Conservation (phyloP, 2,329 filamentous ascomycete genomes). For the Sporothrix variecibatus region DNA sequence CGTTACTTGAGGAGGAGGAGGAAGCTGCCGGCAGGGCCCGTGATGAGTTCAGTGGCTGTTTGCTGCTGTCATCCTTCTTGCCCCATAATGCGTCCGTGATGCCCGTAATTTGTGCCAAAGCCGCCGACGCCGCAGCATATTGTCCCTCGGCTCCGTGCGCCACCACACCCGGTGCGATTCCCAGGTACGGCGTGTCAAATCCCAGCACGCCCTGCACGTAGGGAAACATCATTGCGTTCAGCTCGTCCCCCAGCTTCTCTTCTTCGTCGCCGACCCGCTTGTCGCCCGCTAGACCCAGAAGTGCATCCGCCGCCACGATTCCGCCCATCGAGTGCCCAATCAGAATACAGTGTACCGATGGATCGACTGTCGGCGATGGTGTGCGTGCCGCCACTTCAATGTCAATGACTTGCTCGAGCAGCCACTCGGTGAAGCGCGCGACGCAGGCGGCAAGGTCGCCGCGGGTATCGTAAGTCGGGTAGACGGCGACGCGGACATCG, state of each 20-base stretch:
- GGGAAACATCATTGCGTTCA: conserved; percentile 81
- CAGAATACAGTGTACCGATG: conserved; percentile 78
- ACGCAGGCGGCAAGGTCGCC: conserved; percentile 74
- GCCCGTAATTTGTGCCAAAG: conserved; percentile 66
- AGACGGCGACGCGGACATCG: conserved; percentile 67
- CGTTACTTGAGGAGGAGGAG: background rate
- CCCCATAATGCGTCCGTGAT: conserved; percentile 70
- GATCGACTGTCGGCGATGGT: conserved; percentile 81
- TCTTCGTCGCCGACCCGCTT: conserved; percentile 48
- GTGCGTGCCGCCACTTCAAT: conserved; percentile 82
- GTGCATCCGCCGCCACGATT: conserved; percentile 88
- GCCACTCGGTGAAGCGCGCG: conserved; percentile 74
- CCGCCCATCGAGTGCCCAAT: conserved; percentile 90
- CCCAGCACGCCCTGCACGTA: conserved; percentile 87
- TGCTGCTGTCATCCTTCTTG: conserved; percentile 28
- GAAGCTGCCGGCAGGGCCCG: background rate
- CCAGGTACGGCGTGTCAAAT: conserved; percentile 91
- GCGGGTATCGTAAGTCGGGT: conserved; percentile 79
- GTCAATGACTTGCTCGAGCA: conserved; percentile 91
- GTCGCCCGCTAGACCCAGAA: conserved; percentile 68
- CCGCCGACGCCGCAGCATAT: conserved; percentile 71
- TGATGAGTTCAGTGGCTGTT: background rate
- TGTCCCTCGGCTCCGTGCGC: conserved; percentile 85
- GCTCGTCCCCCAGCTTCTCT: conserved; percentile 36
- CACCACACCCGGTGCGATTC: conserved; percentile 79